phyloP scores from a whole-genome alignment of 371 early-diverging fungal species.

The Syncephalastrum sp. region DNA sequence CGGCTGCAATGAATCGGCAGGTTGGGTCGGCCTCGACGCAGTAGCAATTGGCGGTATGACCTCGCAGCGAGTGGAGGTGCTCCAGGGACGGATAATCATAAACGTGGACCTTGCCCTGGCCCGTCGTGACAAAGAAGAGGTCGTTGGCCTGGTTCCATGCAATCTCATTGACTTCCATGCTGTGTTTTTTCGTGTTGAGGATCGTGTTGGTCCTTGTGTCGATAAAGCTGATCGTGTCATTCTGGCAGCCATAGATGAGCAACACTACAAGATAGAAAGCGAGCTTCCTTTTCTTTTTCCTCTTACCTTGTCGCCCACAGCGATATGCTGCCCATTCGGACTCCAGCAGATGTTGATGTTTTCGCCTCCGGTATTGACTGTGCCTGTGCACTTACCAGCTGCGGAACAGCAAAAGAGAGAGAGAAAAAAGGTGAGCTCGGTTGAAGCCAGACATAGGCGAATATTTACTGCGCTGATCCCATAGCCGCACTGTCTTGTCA shows the following conservation, averaged over 20 bases:
- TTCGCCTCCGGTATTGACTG: constrained; percentile 73
- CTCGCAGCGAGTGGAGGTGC: constrained; percentile 58
- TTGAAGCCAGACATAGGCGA: too few relatives aligned
- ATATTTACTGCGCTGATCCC: constrained; percentile 79
- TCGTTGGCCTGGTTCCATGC: constrained; percentile 79
- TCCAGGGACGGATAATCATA: constrained; percentile 64
- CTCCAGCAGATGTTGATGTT: constrained; percentile 89
- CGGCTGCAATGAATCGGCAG: constrained; percentile 76
- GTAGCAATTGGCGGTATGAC: constrained; percentile 83
- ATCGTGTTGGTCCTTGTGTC: constrained; percentile 67
- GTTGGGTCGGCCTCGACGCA: constrained; percentile 83
- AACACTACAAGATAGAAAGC: neutral
- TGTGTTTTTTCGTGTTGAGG: constrained; percentile 53
- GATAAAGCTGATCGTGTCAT: constrained; percentile 75
- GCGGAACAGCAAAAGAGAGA: neutral
- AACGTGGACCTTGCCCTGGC: constrained; percentile 71
- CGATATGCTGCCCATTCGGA: constrained; percentile 76
- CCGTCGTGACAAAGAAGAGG: constrained; percentile 78
- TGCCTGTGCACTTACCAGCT: constrained; percentile 65
- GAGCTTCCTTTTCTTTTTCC: neutral
- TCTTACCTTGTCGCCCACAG: constrained; percentile 78
- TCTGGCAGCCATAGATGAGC: constrained; percentile 28
- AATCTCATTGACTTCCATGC: constrained; percentile 73
- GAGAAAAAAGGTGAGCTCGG: neutral
- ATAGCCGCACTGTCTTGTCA: constrained; percentile 83